Evolutionary conservation across 768 basidiomycete genomes (phyloP).

Genomic region (Russula brevipes): DNA sequence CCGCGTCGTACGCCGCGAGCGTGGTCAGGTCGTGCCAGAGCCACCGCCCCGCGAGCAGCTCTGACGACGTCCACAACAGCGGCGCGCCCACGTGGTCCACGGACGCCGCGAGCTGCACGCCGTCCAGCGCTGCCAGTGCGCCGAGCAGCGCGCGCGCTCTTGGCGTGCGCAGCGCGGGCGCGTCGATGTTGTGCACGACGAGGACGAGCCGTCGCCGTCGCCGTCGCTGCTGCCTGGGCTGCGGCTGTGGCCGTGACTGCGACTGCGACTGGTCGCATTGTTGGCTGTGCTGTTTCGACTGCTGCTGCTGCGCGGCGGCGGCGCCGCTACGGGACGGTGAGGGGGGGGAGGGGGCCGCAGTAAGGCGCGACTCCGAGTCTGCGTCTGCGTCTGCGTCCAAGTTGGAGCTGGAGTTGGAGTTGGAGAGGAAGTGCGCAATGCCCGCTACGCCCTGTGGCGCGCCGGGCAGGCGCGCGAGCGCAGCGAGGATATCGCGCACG

Average conservation of each 20-base stretch:
- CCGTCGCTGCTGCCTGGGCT: too few relatives aligned
- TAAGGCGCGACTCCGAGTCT: neutral
- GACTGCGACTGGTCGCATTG: too few relatives aligned
- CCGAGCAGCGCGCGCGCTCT: conserved; percentile 65
- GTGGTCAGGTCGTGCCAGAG: conserved; percentile 91
- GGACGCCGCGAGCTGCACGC: conserved; percentile 79
- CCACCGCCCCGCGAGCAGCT: conserved; percentile 51
- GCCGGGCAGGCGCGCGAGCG: conserved; percentile 33
- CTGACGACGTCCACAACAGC: conserved; percentile 73
- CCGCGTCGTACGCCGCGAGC: conserved; percentile 72
- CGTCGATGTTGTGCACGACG: conserved; percentile 86
- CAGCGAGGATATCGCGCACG: conserved; percentile 48
- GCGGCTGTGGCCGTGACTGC: neutral
- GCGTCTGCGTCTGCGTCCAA: neutral
- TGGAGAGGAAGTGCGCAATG: conserved; percentile 58
- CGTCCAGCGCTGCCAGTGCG: conserved; percentile 63
- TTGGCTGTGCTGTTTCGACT: too few relatives aligned
- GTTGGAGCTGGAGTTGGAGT: too few relatives aligned
- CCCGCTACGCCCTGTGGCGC: conserved; percentile 48
- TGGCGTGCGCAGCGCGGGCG: conserved; percentile 56
- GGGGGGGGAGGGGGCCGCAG: conserved; percentile 22
- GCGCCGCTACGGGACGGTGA: neutral
- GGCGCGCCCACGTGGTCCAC: conserved; percentile 84
- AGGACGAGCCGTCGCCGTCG: conserved; percentile 54
- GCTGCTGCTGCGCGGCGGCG: neutral